Base-by-base conservation (phyloP, 164 flowering plant genomes). In the Dillenia turbinata region DNA sequence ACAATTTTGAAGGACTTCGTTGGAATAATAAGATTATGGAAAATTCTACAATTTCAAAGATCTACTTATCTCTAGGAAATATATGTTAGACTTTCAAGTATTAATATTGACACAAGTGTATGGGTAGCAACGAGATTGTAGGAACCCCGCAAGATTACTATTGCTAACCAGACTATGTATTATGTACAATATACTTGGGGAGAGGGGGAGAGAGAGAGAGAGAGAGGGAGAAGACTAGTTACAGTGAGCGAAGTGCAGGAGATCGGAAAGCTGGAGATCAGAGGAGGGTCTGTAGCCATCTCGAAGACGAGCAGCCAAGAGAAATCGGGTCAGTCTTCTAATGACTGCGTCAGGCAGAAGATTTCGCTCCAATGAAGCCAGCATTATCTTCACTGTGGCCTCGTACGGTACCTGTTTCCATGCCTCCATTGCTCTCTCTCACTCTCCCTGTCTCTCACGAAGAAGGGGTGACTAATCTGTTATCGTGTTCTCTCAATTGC, bases 291-390 rank as follows among this genome's bases (percentile, higher is more conserved):
- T 78, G 79, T 87, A 90, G 17, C 89, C 75, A 47, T 76, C 78
- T 16, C 97, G 96, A 48, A 94, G 90, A 13, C 98, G 91, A 56
- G 63, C 40, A 0, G 89, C 83, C 45, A 90, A 72, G 33, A 90
- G 83, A 66, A 86, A 46, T 33, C 92, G 84, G 1, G 91, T 90
- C 16, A 93, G 85, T 72, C 79, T 75, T 66, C 98, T 74, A 3
- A 89, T 58, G 51, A 89, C 81, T 15, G 77, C 72, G 70, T 94
- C 98, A 1, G 98, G 97, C 3, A 94, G 69, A 51, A 90, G 44
- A 44, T 85, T 86, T 1, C 86, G 79, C 75, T 94, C 96, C 47
- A 90, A 78, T 9, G 88, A 78, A 7, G 76, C 68, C 46, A 90
- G 56, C 85, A 79, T 70, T 54, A 85, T 0, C 44, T 73, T 67